phyloP scores from a whole-genome alignment of 208 protist genomes.

The Herpetomonas samuelpessoai region DNA sequence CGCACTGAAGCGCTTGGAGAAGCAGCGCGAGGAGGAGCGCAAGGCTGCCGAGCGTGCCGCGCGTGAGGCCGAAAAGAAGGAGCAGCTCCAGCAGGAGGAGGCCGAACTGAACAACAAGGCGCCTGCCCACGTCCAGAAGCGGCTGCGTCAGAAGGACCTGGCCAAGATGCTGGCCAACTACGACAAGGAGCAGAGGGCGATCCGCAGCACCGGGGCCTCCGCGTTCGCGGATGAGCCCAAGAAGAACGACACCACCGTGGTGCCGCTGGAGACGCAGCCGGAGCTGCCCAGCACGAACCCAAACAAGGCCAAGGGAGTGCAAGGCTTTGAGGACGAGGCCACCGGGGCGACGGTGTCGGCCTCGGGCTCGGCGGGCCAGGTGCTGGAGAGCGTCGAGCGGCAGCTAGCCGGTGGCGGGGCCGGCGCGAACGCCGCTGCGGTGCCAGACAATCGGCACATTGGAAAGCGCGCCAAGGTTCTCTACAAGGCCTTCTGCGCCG shows the following conservation, averaged over 20 bases:
- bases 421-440: slow-evolving; percentile 1
- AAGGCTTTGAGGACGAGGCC: slow-evolving; percentile 10
- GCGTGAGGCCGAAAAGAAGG: slow-evolving; percentile 62
- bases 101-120: slow-evolving; percentile 50
- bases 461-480: slow-evolving; percentile 76
- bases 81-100: slow-evolving; percentile 74
- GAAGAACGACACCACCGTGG: background rate
- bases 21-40: slow-evolving; percentile 61
- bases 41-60: slow-evolving; percentile 48
- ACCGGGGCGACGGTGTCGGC: slow-evolving; percentile 24
- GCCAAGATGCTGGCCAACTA: slow-evolving; percentile 83
- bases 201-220: slow-evolving; percentile 27
- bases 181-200: slow-evolving; percentile 55
- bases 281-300: slow-evolving; percentile 42
- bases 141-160: slow-evolving; percentile 83
- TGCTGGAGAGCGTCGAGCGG: slow-evolving; percentile 36
- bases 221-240: slow-evolving; percentile 17
- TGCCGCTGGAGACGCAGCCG: slow-evolving; percentile 10
- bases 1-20: slow-evolving; percentile 48
- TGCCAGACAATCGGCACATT: slow-evolving; percentile 78
- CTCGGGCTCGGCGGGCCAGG: slow-evolving; percentile 44
- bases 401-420: background rate
- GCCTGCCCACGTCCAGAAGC: slow-evolving; percentile 69
- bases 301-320: slow-evolving; percentile 32
- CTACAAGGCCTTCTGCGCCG: slow-evolving; percentile 82